Evolutionary conservation across 108 stramenopile species (phyloP), one percentile per base, ranked within the genome.

Genomic region (Cyclostephanos tholiformis): DNA sequence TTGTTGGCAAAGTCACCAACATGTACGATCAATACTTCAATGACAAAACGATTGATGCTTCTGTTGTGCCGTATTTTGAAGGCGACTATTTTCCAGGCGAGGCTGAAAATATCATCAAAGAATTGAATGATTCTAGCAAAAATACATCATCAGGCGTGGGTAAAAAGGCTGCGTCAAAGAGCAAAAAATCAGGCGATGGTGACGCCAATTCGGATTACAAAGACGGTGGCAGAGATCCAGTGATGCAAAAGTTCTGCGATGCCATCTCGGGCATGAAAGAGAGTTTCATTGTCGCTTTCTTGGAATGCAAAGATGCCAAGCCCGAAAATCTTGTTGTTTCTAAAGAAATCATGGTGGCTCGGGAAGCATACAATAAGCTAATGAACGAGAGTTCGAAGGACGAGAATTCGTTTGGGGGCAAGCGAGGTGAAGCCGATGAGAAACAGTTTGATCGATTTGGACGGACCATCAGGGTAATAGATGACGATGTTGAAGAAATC

Each of bases 11-110:
- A 65, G 85, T 97, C 9, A 91, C 91, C 46, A 97, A 98, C 65
- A 92, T 99, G 91, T 95, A 97, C 76, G 97, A 98, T 63, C 87
- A 96, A 38, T 98, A 97, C 82, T 95, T 97, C 65, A 75, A 91
- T 16, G 83, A 95, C 72, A 85, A 86, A 61, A 63, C 80, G 16
- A 64, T 88, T 27, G 93, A 96, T 85, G 92, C 91, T 12, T 89
- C 95, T 51, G 77, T 69, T 46, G 91, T 99, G 32, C 99, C 99
- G 13, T 98, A 99, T 65, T 88, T 98, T 6, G 99, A 99, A 59
- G 99, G 99, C 48, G 98, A 98, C 81, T 99, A 99, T 75, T 99
- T 98, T 83, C 95, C 95, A 22, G 98, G 97, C 12, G 99, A 98
- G 75, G 97, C 95, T 20, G 99, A 99, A 79, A 97, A 96, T 71